Percentiles rank a stretch among this genome's conserved stretches.
phyloP scores from a whole-genome alignment of 2,329 filamentous ascomycete species.

The Fusarium equiseti region DNA sequence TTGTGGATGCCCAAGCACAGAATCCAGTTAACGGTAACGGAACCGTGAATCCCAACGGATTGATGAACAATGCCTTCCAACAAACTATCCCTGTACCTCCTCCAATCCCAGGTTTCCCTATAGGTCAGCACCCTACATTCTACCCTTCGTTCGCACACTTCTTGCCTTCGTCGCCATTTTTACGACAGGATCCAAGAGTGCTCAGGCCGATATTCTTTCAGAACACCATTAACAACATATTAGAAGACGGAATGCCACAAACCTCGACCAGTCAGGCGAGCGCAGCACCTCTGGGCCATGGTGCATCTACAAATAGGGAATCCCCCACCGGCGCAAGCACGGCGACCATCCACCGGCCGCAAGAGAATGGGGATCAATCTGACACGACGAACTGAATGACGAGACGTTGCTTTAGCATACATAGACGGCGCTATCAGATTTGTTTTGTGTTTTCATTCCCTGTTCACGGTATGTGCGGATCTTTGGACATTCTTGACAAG shows the following conservation, averaged over 20 bases:
- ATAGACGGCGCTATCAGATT: constrained; percentile 26
- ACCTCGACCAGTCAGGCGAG: constrained; percentile 44
- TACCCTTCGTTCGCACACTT: constrained; percentile 34
- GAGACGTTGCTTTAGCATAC: constrained; percentile 24
- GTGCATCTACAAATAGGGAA: constrained; percentile 42
- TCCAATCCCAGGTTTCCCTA: constrained; percentile 40
- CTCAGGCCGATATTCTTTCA: constrained; percentile 42
- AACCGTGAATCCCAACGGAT: constrained; percentile 11
- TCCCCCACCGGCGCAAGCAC: constrained; percentile 52
- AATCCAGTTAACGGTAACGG: constrained; percentile 40
- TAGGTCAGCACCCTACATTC: constrained; percentile 42
- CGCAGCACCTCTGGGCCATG: constrained; percentile 47
- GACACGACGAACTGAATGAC: constrained; percentile 43
- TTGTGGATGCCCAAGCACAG: constrained; percentile 50
- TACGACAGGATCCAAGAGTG: constrained; percentile 33
- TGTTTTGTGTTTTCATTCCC: constrained; percentile 27
- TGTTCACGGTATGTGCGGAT: constrained; percentile 36
- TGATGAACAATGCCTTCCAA: constrained; percentile 26
- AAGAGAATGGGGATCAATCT: constrained; percentile 33
- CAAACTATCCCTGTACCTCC: constrained; percentile 49
- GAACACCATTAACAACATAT: constrained; percentile 49
- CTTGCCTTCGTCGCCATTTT: constrained; percentile 34
- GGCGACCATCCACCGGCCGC: constrained; percentile 52
- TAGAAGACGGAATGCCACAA: constrained; percentile 41
- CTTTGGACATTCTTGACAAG: background rate